Evolutionary conservation across 1,284 basidiomycete genomes (phyloP).

Genomic region (Cryptococcus amylolentus): DNA sequence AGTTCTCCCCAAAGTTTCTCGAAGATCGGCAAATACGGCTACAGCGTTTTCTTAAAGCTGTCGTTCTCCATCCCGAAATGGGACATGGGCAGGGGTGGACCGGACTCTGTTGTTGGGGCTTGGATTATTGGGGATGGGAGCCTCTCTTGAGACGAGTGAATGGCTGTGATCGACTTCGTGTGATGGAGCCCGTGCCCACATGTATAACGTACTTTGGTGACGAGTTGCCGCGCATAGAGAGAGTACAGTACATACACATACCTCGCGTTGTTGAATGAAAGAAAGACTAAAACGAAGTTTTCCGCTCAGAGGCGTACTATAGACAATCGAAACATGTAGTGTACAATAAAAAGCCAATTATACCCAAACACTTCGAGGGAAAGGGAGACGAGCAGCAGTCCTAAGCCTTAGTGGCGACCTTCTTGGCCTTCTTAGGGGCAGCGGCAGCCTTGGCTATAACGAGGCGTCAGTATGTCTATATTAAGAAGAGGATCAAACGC

Average conservation of each 20-base stretch:
- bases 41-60: slow-evolving; percentile 40
- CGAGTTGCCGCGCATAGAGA: too few species aligned
- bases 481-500: background rate
- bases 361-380: too few species aligned
- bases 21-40: slow-evolving; percentile 37
- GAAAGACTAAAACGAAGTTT: slow-evolving; percentile 1
- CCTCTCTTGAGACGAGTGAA: background rate
- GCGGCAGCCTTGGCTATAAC: slow-evolving; percentile 8
- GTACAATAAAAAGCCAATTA: background rate
- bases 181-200: too few species aligned
- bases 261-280: background rate
- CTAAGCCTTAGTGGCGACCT: slow-evolving; percentile 47
- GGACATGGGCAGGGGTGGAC: slow-evolving; percentile 44
- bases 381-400: slow-evolving; percentile 11
- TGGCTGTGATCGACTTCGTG: background rate
- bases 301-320: background rate
- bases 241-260: background rate
- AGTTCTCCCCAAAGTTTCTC: slow-evolving; percentile 40
- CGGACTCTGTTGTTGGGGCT: slow-evolving; percentile 23
- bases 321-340: background rate
- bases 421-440: background rate
- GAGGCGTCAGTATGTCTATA: background rate
- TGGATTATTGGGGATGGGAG: slow-evolving; percentile 33
- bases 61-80: slow-evolving; percentile 46
- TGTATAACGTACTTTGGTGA: too few species aligned